These are phyloP conservation scores for Trichoderma breve DNA, from an alignment of 2,329 filamentous ascomycete genomes.

Conservation along the genomic window DNA sequence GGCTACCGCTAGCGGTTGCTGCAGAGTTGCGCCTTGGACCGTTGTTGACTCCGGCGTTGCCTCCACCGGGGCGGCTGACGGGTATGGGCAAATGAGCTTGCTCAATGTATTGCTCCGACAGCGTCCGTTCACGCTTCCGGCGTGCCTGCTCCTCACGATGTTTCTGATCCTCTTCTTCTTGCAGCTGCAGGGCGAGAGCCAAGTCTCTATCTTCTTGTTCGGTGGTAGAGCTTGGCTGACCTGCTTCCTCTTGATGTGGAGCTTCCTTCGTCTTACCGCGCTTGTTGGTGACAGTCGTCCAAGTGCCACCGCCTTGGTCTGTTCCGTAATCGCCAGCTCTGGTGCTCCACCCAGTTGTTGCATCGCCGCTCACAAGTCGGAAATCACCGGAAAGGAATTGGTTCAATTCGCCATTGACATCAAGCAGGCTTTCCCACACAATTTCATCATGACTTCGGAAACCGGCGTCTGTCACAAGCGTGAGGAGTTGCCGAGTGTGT, in stretches of 20 bases:
- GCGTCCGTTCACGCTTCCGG: conserved; percentile 61
- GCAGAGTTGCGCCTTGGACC: conserved; percentile 23
- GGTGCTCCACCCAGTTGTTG: conserved; percentile 24
- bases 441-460: conserved; percentile 86
- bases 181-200: conserved; percentile 84
- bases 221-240: conserved; percentile 41
- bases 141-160: conserved; percentile 65
- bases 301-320: conserved; percentile 40
- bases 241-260: conserved; percentile 25
- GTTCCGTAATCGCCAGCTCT: conserved; percentile 20
- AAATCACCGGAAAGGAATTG: conserved; percentile 92
- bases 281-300: conserved; percentile 53
- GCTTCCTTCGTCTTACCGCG: conserved; percentile 33
- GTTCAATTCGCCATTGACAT: conserved; percentile 78
- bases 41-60: not conserved
- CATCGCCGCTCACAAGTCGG: conserved; percentile 65
- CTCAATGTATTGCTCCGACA: conserved; percentile 70
- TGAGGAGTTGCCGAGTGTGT: conserved; percentile 69
- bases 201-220: conserved; percentile 82
- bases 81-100: conserved; percentile 45
- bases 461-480: conserved; percentile 88
- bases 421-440: conserved; percentile 91
- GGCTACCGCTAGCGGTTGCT: conserved; percentile 22
- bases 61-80: conserved; percentile 24
- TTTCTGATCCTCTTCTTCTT: conserved; percentile 87